A percentile compares a stretch with the other conserved stretches of the same genome.
Evolutionary conservation across 129 eudicot species (phyloP).

Genomic region (Scalesia atractyloides): DNA sequence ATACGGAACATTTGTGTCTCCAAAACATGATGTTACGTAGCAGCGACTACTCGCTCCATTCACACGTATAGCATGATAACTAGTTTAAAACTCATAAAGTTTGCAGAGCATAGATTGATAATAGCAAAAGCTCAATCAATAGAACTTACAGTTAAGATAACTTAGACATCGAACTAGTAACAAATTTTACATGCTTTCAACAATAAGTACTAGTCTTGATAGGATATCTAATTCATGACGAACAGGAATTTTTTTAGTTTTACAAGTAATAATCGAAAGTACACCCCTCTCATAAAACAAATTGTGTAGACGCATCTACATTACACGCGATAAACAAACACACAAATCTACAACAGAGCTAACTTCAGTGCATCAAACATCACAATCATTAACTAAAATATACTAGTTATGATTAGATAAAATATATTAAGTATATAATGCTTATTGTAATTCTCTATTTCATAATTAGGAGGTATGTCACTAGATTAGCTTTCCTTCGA

Average conservation of each 20-base stretch:
- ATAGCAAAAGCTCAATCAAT: too few relatives aligned
- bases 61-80: not conserved
- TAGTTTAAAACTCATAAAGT: not conserved
- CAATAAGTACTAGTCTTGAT: too few relatives aligned
- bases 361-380: constrained; percentile 20
- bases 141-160: constrained; percentile 15
- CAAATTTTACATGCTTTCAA: not conserved
- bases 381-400: too few relatives aligned
- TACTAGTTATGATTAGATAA: too few relatives aligned
- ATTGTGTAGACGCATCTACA: not conserved
- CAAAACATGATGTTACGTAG: not conserved
- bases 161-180: not conserved
- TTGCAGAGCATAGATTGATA: not conserved
- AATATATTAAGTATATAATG: too few relatives aligned
- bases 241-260: too few relatives aligned
- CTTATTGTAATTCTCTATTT: too few relatives aligned
- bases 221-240: too few relatives aligned
- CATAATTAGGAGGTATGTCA: too few relatives aligned
- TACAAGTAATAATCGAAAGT: too few relatives aligned
- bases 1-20: not conserved
- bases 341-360: constrained; percentile 10
- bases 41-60: not conserved
- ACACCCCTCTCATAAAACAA: too few relatives aligned
- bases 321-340: constrained; percentile 9
- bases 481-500: too few relatives aligned